Base-by-base conservation (phyloP, 2,329 filamentous ascomycete species). In the Karstenula rhodostoma region DNA sequence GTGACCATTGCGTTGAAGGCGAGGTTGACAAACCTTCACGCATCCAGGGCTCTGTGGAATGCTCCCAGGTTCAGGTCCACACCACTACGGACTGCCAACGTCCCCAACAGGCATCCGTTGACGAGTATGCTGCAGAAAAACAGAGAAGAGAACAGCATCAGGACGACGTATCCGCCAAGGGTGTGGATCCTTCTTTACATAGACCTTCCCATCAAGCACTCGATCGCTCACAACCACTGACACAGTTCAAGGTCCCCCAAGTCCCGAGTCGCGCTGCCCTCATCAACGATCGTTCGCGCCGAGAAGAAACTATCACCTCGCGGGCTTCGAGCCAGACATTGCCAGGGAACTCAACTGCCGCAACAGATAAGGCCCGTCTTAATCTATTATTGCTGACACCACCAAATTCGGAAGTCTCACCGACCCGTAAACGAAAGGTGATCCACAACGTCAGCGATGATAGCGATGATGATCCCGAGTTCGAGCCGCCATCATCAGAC, bases 181-280 rank as follows among this genome's bases (percentile, higher is more conserved):
- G 29, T 32, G 29, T 32, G 29, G 29, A 53, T 22, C 52, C 58
- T n/a, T 59, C 61, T 19, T 29, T 47, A 13, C 23, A 54, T 25
- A 53, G 27, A 42, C 27, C 51, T 12, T 37, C 32, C 2, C 27
- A 47, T 23, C 46, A 53, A 23, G 23, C 25, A 40, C n/a, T 12
- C 12, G 19, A 5, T 25, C 32, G 13, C 33, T 23, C 4, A 6
- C 50, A 13, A 10, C 10, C 25, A 6, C 15, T 22, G 15, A 32
- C 15, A 5, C 19, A 25, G 4, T 67, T 66, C 49, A 71, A 65
- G 35, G 62, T 56, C 17, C 64, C 65, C 0, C 6, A n/a, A 4
- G 17, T 58, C 19, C 61, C 62, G 33, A 33, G 7, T 19, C 15
- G 46, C 23, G 7, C 44, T 35, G n/a, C 12, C 22, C 29, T 50